Evolutionary conservation across 2,329 filamentous ascomycete genomes (phyloP).

Genomic region (Aspergillus nomiae): DNA sequence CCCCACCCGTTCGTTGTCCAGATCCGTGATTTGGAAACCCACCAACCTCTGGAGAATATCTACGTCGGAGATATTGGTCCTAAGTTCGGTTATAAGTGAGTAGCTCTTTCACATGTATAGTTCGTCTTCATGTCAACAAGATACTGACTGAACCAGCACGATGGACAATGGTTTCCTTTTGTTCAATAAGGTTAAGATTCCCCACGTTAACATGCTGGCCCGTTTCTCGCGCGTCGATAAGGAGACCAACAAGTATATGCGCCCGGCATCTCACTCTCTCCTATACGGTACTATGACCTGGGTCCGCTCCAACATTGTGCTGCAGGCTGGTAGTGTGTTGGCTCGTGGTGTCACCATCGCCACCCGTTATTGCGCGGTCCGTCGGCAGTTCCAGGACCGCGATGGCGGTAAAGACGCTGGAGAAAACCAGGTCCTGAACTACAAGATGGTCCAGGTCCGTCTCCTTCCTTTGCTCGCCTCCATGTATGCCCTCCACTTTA

Average conservation of each 20-base stretch:
- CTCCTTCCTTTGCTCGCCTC: constrained; percentile 71
- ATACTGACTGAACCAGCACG: constrained; percentile 47
- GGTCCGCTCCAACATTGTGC: constrained; percentile 72
- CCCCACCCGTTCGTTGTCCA: constrained; percentile 79
- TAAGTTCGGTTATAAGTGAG: constrained; percentile 72
- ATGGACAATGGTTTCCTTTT: constrained; percentile 83
- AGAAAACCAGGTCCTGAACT: constrained; percentile 77
- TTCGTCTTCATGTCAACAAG: too few relatives aligned
- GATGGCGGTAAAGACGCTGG: constrained; percentile 62
- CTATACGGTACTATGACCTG: constrained; percentile 77
- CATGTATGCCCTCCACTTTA: constrained; percentile 78
- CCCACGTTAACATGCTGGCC: constrained; percentile 72
- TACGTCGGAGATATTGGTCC: constrained; percentile 80
- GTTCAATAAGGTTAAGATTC: constrained; percentile 74
- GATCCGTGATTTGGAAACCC: constrained; percentile 69
- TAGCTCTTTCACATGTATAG: neutral
- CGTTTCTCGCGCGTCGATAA: constrained; percentile 71
- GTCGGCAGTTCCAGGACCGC: constrained; percentile 76
- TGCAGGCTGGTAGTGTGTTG: constrained; percentile 70
- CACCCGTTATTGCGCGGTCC: constrained; percentile 71
- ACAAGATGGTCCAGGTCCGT: constrained; percentile 77
- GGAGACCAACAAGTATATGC: constrained; percentile 67
- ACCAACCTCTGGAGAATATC: constrained; percentile 67
- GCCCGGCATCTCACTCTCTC: constrained; percentile 66
- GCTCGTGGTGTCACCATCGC: constrained; percentile 78